phyloP scores from a whole-genome alignment of 1,284 basidiomycete species.

The Stygiomarasmius scandens region DNA sequence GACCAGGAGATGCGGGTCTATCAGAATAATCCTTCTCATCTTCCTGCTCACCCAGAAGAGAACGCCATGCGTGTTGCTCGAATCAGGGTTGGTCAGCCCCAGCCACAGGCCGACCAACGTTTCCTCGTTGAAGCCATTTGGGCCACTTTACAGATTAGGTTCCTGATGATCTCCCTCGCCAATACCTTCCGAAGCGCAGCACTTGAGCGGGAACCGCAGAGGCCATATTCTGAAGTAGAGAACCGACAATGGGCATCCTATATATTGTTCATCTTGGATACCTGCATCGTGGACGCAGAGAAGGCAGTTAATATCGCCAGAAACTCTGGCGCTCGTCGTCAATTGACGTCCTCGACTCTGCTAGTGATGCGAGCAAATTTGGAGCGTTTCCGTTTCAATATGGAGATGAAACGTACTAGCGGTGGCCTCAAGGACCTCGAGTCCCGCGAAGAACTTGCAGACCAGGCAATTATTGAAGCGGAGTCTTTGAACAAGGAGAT shows the following conservation, averaged over 20 bases:
- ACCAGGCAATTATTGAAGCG: not conserved
- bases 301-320: constrained; percentile 41
- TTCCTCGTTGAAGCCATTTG: constrained; percentile 17
- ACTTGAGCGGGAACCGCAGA: not conserved
- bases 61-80: constrained; percentile 44
- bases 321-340: constrained; percentile 37
- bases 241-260: constrained; percentile 38
- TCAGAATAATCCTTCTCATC: not conserved
- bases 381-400: constrained; percentile 12
- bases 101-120: constrained; percentile 15
- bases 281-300: constrained; percentile 43
- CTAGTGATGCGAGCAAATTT: constrained; percentile 8
- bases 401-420: constrained; percentile 6
- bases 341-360: constrained; percentile 28
- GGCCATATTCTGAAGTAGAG: not conserved
- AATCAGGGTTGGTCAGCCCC: constrained; percentile 15
- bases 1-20: constrained; percentile 38
- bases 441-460: not conserved
- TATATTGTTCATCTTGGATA: constrained; percentile 41
- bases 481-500: not conserved
- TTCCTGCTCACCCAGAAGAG: constrained; percentile 34
- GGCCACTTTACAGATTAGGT: constrained; percentile 34
- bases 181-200: not conserved
- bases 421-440: not conserved
- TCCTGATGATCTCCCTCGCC: constrained; percentile 19